phyloP scores from a whole-genome alignment of 768 basidiomycete species.

The Agrocybe pediades region DNA sequence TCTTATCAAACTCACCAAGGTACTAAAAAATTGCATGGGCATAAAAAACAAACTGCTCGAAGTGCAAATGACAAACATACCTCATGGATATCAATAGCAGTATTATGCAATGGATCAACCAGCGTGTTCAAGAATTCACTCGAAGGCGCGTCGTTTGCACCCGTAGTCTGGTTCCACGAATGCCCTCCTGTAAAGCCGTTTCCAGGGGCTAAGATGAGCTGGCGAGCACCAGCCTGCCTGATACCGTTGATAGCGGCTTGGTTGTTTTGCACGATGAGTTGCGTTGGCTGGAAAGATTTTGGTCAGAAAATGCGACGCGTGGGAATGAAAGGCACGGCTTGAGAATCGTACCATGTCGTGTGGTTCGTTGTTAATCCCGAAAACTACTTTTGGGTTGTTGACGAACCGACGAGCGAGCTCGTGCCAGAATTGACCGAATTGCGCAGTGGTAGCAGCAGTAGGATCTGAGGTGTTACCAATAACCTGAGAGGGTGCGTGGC shows the following conservation, averaged over 20 bases:
- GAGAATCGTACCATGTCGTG: constrained; percentile 38
- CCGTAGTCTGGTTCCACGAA: constrained; percentile 40
- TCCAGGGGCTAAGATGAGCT: constrained; percentile 48
- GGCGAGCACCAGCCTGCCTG: constrained; percentile 37
- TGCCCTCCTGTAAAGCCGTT: constrained; percentile 50
- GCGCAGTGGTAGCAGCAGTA: constrained; percentile 42
- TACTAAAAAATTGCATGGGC: constrained; percentile 2
- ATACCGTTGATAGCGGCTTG: constrained; percentile 48
- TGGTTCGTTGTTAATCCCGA: constrained; percentile 50
- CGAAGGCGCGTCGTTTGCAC: constrained; percentile 36
- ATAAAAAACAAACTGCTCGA: constrained; percentile 2
- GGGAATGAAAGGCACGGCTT: neutral
- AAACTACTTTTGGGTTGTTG: constrained; percentile 43
- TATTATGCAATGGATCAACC: constrained; percentile 40
- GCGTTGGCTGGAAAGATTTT: constrained; percentile 32
- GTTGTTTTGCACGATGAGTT: constrained; percentile 41
- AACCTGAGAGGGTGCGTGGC: constrained; percentile 28
- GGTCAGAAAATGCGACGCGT: neutral
- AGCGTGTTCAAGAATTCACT: constrained; percentile 44
- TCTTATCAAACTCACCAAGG: constrained; percentile 2
- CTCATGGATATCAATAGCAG: constrained; percentile 50
- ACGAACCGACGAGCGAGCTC: constrained; percentile 43
- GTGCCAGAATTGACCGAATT: constrained; percentile 44
- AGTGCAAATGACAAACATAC: constrained; percentile 20
- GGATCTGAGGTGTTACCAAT: constrained; percentile 47